phyloP scores from a whole-genome alignment of 805 yeast genomes.

The Candida lessepsii region DNA sequence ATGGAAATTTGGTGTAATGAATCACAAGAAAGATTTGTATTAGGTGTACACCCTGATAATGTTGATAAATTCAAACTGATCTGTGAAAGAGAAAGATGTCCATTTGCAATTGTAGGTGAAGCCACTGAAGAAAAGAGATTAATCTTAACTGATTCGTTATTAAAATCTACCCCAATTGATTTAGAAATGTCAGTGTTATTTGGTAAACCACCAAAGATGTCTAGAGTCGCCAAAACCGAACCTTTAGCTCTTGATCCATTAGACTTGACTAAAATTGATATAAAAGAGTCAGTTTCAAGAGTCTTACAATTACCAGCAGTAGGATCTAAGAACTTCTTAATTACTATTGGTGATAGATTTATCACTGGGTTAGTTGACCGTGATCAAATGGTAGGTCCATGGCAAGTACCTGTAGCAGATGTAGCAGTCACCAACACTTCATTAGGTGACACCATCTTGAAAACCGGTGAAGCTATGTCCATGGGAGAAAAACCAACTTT shows the following conservation, averaged over 20 bases:
- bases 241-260: slow-evolving; percentile 50
- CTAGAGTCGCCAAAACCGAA: slow-evolving; percentile 67
- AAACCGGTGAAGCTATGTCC: slow-evolving; percentile 95
- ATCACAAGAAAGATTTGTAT: slow-evolving; percentile 96
- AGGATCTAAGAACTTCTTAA: slow-evolving; percentile 89
- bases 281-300: slow-evolving; percentile 71
- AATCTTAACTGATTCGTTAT: slow-evolving; percentile 72
- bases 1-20: slow-evolving; percentile 99
- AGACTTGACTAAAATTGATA: slow-evolving; percentile 29
- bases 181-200: slow-evolving; percentile 92
- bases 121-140: slow-evolving; percentile 87
- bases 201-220: slow-evolving; percentile 97
- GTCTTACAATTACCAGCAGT: slow-evolving; percentile 90
- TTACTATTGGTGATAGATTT: slow-evolving; percentile 98
- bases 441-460: slow-evolving; percentile 64
- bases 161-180: slow-evolving; percentile 87
- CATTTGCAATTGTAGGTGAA: slow-evolving; percentile 91
- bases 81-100: slow-evolving; percentile 94
- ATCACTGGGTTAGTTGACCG: slow-evolving; percentile 96
- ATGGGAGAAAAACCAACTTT: slow-evolving; percentile 95
- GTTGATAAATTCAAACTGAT: slow-evolving; percentile 68
- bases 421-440: slow-evolving; percentile 95
- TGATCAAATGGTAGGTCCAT: slow-evolving; percentile 98
- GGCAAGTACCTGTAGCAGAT: slow-evolving; percentile 99
- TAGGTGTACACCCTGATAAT: slow-evolving; percentile 84